Evolutionary conservation across 257 asterid genomes (phyloP).

Genomic region (Gentiana straminea): DNA sequence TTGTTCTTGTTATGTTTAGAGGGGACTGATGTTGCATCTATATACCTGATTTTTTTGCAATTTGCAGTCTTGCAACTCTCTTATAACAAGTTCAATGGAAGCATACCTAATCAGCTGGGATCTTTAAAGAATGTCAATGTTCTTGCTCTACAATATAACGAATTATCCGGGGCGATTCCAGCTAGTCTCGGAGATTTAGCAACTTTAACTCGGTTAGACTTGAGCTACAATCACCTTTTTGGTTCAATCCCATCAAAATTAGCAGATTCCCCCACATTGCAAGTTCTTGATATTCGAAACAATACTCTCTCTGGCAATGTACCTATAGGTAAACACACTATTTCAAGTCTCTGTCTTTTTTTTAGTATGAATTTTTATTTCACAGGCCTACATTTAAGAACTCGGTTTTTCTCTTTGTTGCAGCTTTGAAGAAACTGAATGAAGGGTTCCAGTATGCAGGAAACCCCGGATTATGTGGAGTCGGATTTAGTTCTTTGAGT

Average conservation of each 20-base stretch:
- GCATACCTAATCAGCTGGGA: conserved; percentile 69
- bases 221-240: conserved; percentile 67
- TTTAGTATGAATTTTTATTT: neutral
- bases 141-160: conserved; percentile 81
- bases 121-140: conserved; percentile 58
- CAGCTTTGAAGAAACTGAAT: conserved; percentile 70
- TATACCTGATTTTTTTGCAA: neutral
- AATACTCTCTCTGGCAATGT: conserved; percentile 86
- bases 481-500: conserved; percentile 35
- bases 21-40: neutral
- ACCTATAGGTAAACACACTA: conserved; percentile 51
- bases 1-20: neutral
- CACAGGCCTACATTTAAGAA: neutral
- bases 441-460: conserved; percentile 77
- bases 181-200: conserved; percentile 62
- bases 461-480: conserved; percentile 69
- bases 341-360: neutral
- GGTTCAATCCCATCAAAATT: conserved; percentile 71
- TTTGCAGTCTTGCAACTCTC: conserved; percentile 83
- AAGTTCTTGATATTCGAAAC: conserved; percentile 67
- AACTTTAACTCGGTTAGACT: conserved; percentile 65
- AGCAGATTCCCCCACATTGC: conserved; percentile 44
- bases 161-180: conserved; percentile 82
- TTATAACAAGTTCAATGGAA: conserved; percentile 66
- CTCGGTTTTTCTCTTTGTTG: neutral